Conservation (phyloP, 352 stramenopile species). For the Peronospora belbahrii region DNA sequence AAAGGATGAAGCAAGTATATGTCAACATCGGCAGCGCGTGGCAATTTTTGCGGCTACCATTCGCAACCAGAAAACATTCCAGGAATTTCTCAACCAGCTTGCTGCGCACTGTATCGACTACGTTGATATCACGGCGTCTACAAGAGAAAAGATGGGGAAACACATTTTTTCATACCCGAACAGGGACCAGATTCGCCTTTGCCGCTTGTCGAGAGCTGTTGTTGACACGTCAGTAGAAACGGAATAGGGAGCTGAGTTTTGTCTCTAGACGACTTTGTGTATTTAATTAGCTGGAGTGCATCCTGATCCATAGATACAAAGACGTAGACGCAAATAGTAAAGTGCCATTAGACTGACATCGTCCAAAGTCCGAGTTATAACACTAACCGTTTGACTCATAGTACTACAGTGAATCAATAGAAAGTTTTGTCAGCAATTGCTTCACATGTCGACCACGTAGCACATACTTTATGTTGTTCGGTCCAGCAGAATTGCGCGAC, state of each 20-base stretch:
- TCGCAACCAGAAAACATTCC: conserved; percentile 67
- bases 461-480: no score
- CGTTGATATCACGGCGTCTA: conserved; percentile 47
- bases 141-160: conserved; percentile 32
- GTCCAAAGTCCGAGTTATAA: no score
- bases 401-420: no score
- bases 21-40: conserved; percentile 14
- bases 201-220: conserved; percentile 32
- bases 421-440: no score
- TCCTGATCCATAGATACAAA: conserved; percentile 27
- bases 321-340: no score
- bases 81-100: conserved; percentile 62
- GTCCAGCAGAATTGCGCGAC: no score
- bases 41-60: conserved; percentile 74
- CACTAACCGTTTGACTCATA: no score
- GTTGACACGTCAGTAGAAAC: not conserved
- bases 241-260: conserved; percentile 5
- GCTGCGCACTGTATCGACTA: conserved; percentile 45
- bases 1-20: not conserved
- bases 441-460: no score
- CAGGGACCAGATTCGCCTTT: conserved; percentile 64
- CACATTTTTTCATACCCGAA: conserved; percentile 55
- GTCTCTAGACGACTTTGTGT: not conserved
- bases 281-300: conserved; percentile 28
- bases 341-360: conserved; percentile 30